Evolutionary conservation across 1,284 basidiomycete species (phyloP).

Genomic region (Cryptococcus amylolentus): DNA sequence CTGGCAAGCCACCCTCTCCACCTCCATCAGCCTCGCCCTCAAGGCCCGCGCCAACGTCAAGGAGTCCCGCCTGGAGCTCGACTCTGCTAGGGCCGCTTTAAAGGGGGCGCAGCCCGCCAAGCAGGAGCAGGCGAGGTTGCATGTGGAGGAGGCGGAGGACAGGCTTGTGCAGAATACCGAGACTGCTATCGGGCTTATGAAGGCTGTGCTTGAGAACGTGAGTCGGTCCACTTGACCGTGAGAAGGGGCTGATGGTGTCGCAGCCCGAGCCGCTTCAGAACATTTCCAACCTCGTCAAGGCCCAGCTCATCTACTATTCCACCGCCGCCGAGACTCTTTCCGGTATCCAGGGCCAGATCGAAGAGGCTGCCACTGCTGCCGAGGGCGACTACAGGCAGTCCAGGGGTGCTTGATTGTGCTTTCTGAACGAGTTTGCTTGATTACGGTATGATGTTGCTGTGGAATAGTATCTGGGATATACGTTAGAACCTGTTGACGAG

Average conservation of each 20-base stretch:
- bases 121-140: conserved; percentile 78
- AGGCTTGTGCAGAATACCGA: conserved; percentile 96
- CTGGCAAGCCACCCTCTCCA: conserved; percentile 84
- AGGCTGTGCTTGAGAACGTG: conserved; percentile 93
- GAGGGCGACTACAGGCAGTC: conserved; percentile 83
- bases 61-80: conserved; percentile 71
- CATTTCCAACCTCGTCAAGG: conserved; percentile 85
- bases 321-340: conserved; percentile 80
- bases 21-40: conserved; percentile 78
- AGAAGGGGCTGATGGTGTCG: not conserved
- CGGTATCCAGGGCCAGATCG: conserved; percentile 78
- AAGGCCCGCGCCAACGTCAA: conserved; percentile 86
- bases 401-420: conserved; percentile 37
- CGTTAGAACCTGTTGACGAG: not conserved
- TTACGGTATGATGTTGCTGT: not conserved
- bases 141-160: conserved; percentile 93
- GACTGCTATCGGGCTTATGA: conserved; percentile 96
- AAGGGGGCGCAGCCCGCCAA: conserved; percentile 71
- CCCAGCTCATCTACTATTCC: conserved; percentile 79
- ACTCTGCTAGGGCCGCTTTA: conserved; percentile 63
- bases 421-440: not conserved
- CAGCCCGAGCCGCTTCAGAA: conserved; percentile 95
- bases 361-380: conserved; percentile 80
- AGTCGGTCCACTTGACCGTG: conserved; percentile 34
- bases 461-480: not conserved